Evolutionary conservation across 1,139 yeast genomes (phyloP), one percentile per base, ranked within the genome.

Genomic region (Zygosaccharomyces sapae): DNA sequence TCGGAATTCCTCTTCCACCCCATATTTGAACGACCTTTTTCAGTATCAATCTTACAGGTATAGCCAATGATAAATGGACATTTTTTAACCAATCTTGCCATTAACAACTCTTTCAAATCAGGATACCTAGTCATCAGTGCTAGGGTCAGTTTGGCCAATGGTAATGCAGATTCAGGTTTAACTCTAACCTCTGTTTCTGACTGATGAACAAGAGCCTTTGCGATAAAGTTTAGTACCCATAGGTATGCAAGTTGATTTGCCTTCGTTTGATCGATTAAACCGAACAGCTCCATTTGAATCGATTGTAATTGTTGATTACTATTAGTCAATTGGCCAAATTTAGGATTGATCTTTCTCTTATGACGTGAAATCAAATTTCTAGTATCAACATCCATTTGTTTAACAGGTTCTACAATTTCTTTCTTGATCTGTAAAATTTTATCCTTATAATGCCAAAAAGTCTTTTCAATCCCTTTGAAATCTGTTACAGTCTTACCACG

Each of bases 141-240:
- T 25, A 77, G 64, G 0, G 94, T 72, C 38, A 92, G 67, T 55
- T 74, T 76, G 0, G 89, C 96, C 42, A 94, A 70, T 0, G 98
- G 95, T 12, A 84, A 62, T 0, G 97, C 88, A 1, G 92, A 80
- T 41, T 80, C 77, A 1, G 95, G 81, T 51, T 84, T 79, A 0
- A 86, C 95, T 4, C 86, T 76, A 10, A 88, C 90, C 66, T 92
- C 98, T 0, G 95, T 80, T 66, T 89, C 97, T 1, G 97, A 95
- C 68, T 94, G 98, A 35, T 86, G 81, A 1, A 92, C 86, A 1
- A 89, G 70, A 1, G 94, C 86, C 62, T 92, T 92, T 6, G 96
- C 85, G 31, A 85, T 76, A 59, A 83, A 85, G 61, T 92, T 92
- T 31, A 89, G 68, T 10, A 84, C 74, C 89, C 95, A 90, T 35